phyloP scores from a whole-genome alignment of 495 filamentous ascomycete genomes.

The Paragyromitra xinjiangensis region DNA sequence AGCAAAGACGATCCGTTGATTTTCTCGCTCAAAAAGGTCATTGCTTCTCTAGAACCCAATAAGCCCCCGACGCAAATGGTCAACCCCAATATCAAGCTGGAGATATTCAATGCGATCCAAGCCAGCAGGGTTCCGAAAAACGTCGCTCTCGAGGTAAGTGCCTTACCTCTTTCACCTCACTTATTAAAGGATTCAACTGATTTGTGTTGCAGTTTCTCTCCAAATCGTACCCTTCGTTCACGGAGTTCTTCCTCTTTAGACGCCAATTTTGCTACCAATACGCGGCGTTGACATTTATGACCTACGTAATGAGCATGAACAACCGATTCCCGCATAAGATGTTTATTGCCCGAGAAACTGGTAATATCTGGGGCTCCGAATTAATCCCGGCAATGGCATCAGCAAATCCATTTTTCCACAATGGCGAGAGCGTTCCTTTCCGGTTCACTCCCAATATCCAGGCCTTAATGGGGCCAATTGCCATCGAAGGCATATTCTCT shows the following conservation, averaged over 20 bases:
- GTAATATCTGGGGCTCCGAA: conserved; percentile 96
- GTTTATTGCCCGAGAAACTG: conserved; percentile 84
- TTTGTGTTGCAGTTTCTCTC: conserved; percentile 75
- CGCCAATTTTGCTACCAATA: conserved; percentile 95
- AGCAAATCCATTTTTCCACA: conserved; percentile 86
- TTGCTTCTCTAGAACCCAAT: conserved; percentile 75
- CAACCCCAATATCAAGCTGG: conserved; percentile 70
- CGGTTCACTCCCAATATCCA: conserved; percentile 96
- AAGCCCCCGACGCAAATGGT: conserved; percentile 53
- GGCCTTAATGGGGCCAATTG: conserved; percentile 91
- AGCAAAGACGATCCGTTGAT: conserved; percentile 95
- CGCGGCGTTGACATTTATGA: conserved; percentile 97
- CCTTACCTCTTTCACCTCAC: neutral
- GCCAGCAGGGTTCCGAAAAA: conserved; percentile 85
- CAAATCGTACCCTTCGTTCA: conserved; percentile 80
- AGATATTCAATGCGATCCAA: conserved; percentile 90
- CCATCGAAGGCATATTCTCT: conserved; percentile 92
- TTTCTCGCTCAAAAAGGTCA: conserved; percentile 92
- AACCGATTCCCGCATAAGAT: conserved; percentile 94
- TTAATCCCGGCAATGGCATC: conserved; percentile 84
- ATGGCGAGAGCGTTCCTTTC: conserved; percentile 94
- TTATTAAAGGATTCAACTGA: conserved; percentile 27
- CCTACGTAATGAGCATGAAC: conserved; percentile 95
- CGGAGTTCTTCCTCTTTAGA: conserved; percentile 97
- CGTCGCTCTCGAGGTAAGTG: conserved; percentile 70